Base-by-base conservation (phyloP, 352 stramenopile genomes). In the Thraustochytrium sp. region DNA sequence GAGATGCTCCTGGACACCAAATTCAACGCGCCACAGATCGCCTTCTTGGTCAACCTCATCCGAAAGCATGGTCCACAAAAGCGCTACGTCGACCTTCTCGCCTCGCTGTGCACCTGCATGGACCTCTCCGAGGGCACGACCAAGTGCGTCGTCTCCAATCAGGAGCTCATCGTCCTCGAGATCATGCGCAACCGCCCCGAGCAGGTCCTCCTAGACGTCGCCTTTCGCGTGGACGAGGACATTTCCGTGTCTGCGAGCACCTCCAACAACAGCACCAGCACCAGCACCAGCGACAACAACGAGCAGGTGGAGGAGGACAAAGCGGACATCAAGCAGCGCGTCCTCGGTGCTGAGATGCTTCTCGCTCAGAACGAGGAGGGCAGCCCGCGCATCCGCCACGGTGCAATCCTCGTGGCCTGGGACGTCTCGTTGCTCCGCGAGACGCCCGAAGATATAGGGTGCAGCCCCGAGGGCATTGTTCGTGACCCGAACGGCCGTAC, bases 131-230 rank as follows among this genome's bases (percentile, higher is more conserved):
- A 46, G 51, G 68, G 68, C 23, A 64, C 37, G 26, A 46, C 29
- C 4, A 44, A 80, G 13, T 80, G 68, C 42, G 38, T 80, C 26
- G 68, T 80, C n/a, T 55, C 34, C 68, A 80, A 80, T 34, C 68
- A 80, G 49, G 68, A 80, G 49, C 48, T 80, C 37, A 80, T 80
- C 34, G 48, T 80, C 18, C 46, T 65, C 8, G 68, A 80, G 53
- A 65, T 80, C n/a, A 75, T 72, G 8, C 42, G 53, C 9, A 29
- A 46, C 37, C 31, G 63, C 34, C 48, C 53, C 1, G 48, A 64
- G 38, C 29, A 80, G 31, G 53, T 80, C 8, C 68, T 80, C 1
- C 13, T 80, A 18, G 48, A 80, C 44, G 40, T 51, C 5, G 40
- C 34, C 31, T 64, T 38, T 13, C 62, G 29, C n/a, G 11, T 75